Evolutionary conservation across 2,329 filamentous ascomycete genomes (phyloP).

Genomic region (Blastomyces emzantsi): DNA sequence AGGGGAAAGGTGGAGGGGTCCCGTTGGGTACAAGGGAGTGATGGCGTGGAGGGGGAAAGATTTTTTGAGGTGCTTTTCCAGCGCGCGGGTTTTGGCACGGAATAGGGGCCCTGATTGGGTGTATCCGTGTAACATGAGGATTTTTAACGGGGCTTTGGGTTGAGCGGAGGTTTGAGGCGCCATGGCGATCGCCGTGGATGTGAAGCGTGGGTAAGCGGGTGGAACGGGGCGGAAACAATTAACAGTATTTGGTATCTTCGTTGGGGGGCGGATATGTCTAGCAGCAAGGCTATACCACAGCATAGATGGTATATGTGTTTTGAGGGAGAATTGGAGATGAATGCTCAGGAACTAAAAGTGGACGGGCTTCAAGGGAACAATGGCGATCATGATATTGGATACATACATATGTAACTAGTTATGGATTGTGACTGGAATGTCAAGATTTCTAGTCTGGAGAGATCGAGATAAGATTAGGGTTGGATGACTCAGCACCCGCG

Average conservation of each 20-base stretch:
- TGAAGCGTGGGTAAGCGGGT: neutral
- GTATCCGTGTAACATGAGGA: constrained; percentile 78
- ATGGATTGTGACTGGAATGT: neutral
- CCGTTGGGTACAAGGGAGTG: constrained; percentile 60
- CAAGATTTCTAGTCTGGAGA: neutral
- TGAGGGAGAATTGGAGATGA: too few species aligned
- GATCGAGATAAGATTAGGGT: constrained; percentile 7
- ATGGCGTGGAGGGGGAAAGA: constrained; percentile 55
- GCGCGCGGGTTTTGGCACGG: constrained; percentile 75
- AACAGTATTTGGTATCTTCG: neutral
- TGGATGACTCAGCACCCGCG: neutral
- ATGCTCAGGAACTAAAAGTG: neutral
- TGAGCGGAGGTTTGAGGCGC: neutral
- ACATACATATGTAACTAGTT: neutral
- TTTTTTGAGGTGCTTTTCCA: constrained; percentile 73
- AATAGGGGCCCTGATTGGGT: constrained; percentile 84
- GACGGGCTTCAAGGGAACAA: neutral
- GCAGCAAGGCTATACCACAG: neutral
- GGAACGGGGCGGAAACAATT: neutral
- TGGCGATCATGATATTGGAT: neutral
- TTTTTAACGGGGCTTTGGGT: constrained; percentile 41
- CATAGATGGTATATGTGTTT: neutral
- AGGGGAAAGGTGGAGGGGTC: constrained; percentile 52
- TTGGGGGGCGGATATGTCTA: neutral
- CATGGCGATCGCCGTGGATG: constrained; percentile 6